These are phyloP conservation scores for Ophiostoma perfectum DNA, from an alignment of 2,329 filamentous ascomycete genomes.

Conservation along the genomic window DNA sequence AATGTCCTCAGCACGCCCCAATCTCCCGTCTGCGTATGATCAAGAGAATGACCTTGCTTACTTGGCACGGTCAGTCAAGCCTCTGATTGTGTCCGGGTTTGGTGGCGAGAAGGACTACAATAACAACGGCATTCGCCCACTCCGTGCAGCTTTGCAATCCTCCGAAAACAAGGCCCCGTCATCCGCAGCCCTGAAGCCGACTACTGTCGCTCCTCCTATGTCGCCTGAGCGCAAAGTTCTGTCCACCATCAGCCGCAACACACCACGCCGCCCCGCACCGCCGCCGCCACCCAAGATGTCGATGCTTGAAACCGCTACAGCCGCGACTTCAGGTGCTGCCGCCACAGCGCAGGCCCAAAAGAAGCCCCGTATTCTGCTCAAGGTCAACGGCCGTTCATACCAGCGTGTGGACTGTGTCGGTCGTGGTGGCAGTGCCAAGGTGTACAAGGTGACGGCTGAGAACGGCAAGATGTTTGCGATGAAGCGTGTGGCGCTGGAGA, in stretches of 20 bases:
- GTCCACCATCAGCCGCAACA: conserved; percentile 54
- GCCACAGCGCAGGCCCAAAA: conserved; percentile 61
- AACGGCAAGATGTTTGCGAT: conserved; percentile 93
- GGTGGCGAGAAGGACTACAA: conserved; percentile 46
- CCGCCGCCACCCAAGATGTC: conserved; percentile 93
- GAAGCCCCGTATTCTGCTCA: conserved; percentile 76
- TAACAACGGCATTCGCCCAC: conserved; percentile 37
- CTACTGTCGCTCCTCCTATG: not conserved
- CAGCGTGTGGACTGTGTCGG: conserved; percentile 86
- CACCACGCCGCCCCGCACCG: conserved; percentile 70
- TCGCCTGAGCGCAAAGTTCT: conserved; percentile 52
- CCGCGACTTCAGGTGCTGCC: conserved; percentile 71
- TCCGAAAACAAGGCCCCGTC: conserved; percentile 5
- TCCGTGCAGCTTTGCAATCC: conserved; percentile 31
- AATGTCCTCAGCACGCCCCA: conserved; percentile 41
- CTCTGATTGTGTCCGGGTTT: conserved; percentile 37
- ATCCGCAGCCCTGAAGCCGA: not conserved
- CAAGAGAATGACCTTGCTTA: conserved; percentile 80
- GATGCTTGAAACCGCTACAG: conserved; percentile 84
- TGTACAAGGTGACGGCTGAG: conserved; percentile 94
- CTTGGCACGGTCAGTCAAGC: conserved; percentile 57
- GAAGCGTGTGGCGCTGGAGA: conserved; percentile 86
- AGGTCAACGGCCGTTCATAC: conserved; percentile 86
- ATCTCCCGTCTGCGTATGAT: conserved; percentile 59
- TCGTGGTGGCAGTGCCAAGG: conserved; percentile 85